Base-by-base conservation (phyloP, 306 rosid genomes). In the Arachis stenosperma region DNA sequence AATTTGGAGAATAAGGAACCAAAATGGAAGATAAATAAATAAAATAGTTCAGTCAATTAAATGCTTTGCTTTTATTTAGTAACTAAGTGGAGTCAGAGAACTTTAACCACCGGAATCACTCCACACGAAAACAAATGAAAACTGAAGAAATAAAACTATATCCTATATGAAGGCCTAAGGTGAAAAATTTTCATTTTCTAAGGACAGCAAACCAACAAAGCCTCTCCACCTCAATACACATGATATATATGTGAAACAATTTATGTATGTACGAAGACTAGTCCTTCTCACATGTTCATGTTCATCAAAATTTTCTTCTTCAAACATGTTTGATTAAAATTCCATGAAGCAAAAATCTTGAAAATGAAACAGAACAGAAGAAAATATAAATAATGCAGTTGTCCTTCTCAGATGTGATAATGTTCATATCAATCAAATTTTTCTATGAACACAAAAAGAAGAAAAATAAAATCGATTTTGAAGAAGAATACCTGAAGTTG, bases 401-500 rank as follows among this genome's bases (percentile, higher is more conserved):
- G 27, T 22, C 27, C 27, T 22, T 1, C 27, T 22, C 27, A 22
- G 27, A 22, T 22, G 27, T 22, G 27, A 22, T 22, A 22, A 22
- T 22, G 1, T 22, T 22, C 27, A 22, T 1, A 17, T 17, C 17
- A 17, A 17, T 17, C 17, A 17, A 17, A 17, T 17, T 17, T 17
- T 17, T 17, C 17, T 17, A 17, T 17, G 17, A 17, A 17, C 17
- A 22, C 27, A 22, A 22, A 22, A 22, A 22, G 27, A 22, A 22
- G n/a, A n/a, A n/a, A n/a, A n/a, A n/a, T n/a, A n/a, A n/a, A n/a
- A n/a, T n/a, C n/a, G n/a, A n/a, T n/a, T n/a, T n/a, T n/a, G n/a
- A n/a, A n/a, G 43, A 13, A 61, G 55, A 54, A 75, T 64, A 83
- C 90, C 94, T 79, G 85, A 75, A 69, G 92, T 70, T 33, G 37